phyloP scores from a whole-genome alignment of 441 rosid genomes.

The Gossypium davidsonii region DNA sequence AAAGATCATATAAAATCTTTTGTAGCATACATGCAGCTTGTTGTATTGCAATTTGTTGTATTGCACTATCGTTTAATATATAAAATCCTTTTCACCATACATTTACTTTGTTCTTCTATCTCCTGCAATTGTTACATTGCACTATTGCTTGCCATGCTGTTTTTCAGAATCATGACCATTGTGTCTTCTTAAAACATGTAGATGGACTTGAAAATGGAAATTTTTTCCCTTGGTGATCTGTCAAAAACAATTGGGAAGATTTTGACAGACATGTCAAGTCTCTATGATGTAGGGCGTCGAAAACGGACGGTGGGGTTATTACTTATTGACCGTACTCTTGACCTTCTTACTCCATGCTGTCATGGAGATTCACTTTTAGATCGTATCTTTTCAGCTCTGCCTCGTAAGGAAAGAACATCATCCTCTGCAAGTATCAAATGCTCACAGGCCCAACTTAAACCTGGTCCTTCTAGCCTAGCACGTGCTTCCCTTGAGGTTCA shows the following conservation, averaged over 20 bases:
- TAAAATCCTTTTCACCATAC: neutral
- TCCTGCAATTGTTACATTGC: neutral
- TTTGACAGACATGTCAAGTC: constrained; percentile 96
- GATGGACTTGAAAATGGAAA: constrained; percentile 97
- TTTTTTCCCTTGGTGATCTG: constrained; percentile 80
- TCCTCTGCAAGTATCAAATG: constrained; percentile 30
- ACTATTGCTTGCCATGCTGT: neutral
- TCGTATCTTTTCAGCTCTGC: constrained; percentile 69
- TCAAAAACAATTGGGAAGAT: constrained; percentile 86
- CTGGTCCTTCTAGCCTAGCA: constrained; percentile 36
- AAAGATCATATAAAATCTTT: neutral
- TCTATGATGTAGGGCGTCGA: constrained; percentile 91
- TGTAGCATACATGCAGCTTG: neutral
- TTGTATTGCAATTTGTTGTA: neutral
- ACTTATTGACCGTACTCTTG: constrained; percentile 84
- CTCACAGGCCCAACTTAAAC: constrained; percentile 48
- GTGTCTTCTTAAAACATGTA: constrained; percentile 30
- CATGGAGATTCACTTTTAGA: constrained; percentile 89
- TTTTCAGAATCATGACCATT: constrained; percentile 9
- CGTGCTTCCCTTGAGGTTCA: constrained; percentile 68
- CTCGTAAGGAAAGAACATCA: constrained; percentile 55
- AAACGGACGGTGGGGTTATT: constrained; percentile 83
- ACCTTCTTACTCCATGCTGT: constrained; percentile 88
- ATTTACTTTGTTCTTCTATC: neutral
- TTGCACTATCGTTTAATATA: neutral